phyloP scores from a whole-genome alignment of 2,329 filamentous ascomycete genomes.

The Penicillium sp. region DNA sequence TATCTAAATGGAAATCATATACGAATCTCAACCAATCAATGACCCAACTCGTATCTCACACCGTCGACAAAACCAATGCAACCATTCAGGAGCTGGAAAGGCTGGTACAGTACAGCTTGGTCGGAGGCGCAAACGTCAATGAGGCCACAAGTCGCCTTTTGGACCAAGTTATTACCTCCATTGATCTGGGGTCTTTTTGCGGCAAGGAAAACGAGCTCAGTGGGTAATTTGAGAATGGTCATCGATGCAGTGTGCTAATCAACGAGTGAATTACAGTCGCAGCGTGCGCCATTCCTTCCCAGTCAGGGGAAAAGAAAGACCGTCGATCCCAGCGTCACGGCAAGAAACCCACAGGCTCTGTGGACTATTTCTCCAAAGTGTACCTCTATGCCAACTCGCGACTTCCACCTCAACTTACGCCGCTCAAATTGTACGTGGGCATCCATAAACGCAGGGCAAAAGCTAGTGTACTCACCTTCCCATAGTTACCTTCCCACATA shows the following conservation, averaged over 20 bases:
- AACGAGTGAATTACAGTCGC: constrained; percentile 6
- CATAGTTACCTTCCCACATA: constrained; percentile 71
- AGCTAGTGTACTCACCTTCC: neutral
- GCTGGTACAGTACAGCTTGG: constrained; percentile 43
- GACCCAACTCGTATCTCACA: constrained; percentile 17
- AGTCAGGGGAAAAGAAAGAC: constrained; percentile 5
- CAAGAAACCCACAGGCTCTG: constrained; percentile 8
- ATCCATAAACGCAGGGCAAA: neutral
- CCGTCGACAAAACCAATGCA: constrained; percentile 19
- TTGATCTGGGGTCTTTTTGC: constrained; percentile 64
- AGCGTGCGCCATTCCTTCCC: constrained; percentile 14
- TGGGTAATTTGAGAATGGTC: constrained; percentile 3
- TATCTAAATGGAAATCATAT: constrained; percentile 14
- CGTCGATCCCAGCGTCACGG: neutral
- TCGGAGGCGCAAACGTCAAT: constrained; percentile 37
- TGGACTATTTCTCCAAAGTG: constrained; percentile 72
- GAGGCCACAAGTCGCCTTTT: constrained; percentile 65
- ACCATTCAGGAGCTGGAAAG: constrained; percentile 26
- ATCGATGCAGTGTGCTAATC: neutral
- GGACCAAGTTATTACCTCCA: constrained; percentile 68
- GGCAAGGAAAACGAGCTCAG: constrained; percentile 43
- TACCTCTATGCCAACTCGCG: constrained; percentile 77
- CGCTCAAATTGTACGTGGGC: constrained; percentile 63
- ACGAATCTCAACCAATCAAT: constrained; percentile 14
- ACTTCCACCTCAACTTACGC: constrained; percentile 66